Conservation (phyloP, 2,329 filamentous ascomycete genomes). For the Metarhizium album region DNA sequence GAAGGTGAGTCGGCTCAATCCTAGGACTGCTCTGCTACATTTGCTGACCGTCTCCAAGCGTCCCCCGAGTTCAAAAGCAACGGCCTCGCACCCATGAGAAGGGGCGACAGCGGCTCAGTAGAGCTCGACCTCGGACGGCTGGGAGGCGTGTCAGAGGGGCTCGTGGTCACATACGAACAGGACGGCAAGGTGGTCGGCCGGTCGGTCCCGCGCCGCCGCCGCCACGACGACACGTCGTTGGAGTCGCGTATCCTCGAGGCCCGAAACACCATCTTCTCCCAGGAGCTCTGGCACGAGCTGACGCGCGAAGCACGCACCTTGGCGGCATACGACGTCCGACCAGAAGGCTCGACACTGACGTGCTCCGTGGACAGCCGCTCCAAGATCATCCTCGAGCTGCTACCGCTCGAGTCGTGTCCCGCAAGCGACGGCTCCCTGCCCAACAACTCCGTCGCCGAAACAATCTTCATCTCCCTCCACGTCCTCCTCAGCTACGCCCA, state of each 20-base stretch:
- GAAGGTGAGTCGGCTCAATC: conserved; percentile 41
- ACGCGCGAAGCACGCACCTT: conserved; percentile 69
- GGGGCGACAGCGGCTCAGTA: conserved; percentile 64
- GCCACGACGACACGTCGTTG: conserved; percentile 42
- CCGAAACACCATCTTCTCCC: conserved; percentile 67
- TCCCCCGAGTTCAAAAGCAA: conserved; percentile 50
- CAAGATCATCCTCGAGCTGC: conserved; percentile 55
- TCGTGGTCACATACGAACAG: conserved; percentile 57
- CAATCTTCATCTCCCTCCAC: conserved; percentile 56
- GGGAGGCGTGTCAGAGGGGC: conserved; percentile 41
- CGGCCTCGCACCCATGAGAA: conserved; percentile 70
- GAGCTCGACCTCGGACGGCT: conserved; percentile 55
- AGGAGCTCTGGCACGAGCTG: conserved; percentile 87
- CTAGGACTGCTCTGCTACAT: no score
- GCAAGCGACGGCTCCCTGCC: conserved; percentile 21
- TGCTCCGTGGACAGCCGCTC: conserved; percentile 42
- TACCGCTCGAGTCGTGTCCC: conserved; percentile 40
- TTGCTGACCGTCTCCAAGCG: conserved; percentile 28
- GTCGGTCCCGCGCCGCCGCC: conserved; percentile 38
- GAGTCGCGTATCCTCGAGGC: conserved; percentile 63
- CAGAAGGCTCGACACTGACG: conserved; percentile 46
- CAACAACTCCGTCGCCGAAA: conserved; percentile 48
- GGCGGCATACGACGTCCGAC: conserved; percentile 57
- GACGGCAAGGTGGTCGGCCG: conserved; percentile 48
- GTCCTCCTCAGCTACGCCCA: conserved; percentile 73